A percentile compares a stretch with the other conserved stretches of the same genome.
These are phyloP conservation scores for Omphalea diandra DNA, from an alignment of 441 rosid genomes.

Conservation along the genomic window DNA sequence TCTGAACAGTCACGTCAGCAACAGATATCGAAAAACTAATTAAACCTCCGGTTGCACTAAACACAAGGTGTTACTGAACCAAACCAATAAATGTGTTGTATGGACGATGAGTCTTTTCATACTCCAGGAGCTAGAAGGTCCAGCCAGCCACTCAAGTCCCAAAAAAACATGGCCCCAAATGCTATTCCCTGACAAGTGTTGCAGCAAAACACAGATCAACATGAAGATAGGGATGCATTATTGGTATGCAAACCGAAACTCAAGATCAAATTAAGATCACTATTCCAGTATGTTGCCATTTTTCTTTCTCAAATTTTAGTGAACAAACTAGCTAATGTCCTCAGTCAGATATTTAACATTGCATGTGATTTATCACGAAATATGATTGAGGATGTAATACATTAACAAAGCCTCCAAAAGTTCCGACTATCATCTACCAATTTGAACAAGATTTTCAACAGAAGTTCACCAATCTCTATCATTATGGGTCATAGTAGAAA, in stretches of 20 bases:
- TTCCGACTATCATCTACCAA: no score
- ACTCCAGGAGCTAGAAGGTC: not conserved
- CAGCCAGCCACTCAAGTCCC: conserved; percentile 14
- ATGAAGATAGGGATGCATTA: conserved; percentile 1
- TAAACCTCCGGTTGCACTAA: no score
- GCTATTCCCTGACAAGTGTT: not conserved
- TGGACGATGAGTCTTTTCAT: not conserved
- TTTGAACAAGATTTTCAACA: not conserved
- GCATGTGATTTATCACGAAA: not conserved
- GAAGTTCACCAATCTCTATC: not conserved
- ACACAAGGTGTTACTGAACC: no score
- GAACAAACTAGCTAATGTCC: not conserved
- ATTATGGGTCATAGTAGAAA: conserved; percentile 9
- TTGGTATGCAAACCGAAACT: not conserved
- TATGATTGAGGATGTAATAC: not conserved
- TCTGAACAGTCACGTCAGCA: no score
- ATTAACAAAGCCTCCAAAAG: not conserved
- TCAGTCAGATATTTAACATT: not conserved
- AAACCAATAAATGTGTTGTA: not conserved
- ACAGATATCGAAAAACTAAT: not conserved
- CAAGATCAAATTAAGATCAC: no score
- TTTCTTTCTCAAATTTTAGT: not conserved
- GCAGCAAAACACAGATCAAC: conserved; percentile 1
- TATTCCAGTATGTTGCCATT: no score
- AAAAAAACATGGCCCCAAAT: conserved; percentile 12